phyloP scores from a whole-genome alignment of 495 filamentous ascomycete genomes.

The Penicillium daleae region DNA sequence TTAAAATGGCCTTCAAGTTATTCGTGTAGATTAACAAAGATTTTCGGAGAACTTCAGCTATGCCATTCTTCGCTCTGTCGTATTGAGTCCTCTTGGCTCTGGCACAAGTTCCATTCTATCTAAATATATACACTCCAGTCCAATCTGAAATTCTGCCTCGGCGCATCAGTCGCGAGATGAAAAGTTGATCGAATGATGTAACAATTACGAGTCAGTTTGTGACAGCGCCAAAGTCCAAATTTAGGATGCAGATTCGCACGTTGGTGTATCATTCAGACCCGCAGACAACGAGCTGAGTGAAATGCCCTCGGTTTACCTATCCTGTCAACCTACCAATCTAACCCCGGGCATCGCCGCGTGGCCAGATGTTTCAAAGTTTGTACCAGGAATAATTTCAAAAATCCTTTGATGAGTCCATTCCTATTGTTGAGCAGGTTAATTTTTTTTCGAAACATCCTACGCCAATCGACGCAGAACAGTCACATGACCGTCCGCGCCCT shows the following conservation, averaged over 20 bases:
- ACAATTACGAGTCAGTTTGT: neutral
- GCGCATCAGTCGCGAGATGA: neutral
- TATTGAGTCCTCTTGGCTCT: neutral
- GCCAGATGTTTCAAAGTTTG: neutral
- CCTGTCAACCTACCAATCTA: too few relatives aligned
- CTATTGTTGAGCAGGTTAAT: neutral
- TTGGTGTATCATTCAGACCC: neutral
- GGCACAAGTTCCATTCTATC: neutral
- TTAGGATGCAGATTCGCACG: neutral
- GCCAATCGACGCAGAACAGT: neutral
- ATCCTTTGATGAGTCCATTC: neutral
- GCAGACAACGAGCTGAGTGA: too few relatives aligned
- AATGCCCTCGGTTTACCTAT: too few relatives aligned
- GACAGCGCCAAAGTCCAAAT: neutral
- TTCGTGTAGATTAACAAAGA: too few relatives aligned
- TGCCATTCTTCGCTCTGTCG: neutral
- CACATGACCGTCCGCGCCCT: conserved; percentile 1
- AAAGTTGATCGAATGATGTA: neutral
- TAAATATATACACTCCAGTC: neutral
- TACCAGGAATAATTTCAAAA: neutral
- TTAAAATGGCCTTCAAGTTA: too few relatives aligned
- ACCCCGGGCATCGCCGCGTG: neutral
- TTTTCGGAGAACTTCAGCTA: neutral
- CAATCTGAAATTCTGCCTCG: conserved; percentile 1
- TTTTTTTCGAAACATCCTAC: neutral